Conservation (phyloP, 2,329 filamentous ascomycete species). For the Scytalidium lignicola region DNA sequence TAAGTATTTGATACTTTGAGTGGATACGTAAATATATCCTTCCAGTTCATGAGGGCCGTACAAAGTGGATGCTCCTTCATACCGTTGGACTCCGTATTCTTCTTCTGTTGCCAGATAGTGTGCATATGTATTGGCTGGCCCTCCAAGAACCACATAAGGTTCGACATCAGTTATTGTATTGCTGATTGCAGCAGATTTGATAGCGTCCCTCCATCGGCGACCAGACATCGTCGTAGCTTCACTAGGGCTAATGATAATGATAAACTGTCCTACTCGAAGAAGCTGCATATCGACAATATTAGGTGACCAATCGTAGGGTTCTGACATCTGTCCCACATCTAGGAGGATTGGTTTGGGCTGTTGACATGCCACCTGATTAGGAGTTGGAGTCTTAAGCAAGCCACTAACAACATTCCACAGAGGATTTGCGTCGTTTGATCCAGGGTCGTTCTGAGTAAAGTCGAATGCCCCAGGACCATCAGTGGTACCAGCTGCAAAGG, state of each 20-base stretch:
- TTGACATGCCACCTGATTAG: constrained; percentile 66
- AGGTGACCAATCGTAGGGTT: constrained; percentile 80
- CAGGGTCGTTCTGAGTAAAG: constrained; percentile 79
- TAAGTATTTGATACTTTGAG: constrained; percentile 64
- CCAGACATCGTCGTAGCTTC: constrained; percentile 93
- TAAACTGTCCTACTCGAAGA: constrained; percentile 75
- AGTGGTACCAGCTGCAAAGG: constrained; percentile 85
- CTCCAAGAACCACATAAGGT: constrained; percentile 75
- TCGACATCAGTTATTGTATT: constrained; percentile 31
- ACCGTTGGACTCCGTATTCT: constrained; percentile 79
- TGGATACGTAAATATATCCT: constrained; percentile 80
- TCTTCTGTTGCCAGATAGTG: constrained; percentile 72
- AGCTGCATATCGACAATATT: constrained; percentile 88
- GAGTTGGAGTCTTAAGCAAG: constrained; percentile 62
- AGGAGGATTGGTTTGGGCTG: constrained; percentile 79
- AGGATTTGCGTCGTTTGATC: constrained; percentile 54
- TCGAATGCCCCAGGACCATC: constrained; percentile 89
- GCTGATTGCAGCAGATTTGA: constrained; percentile 36
- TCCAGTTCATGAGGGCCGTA: constrained; percentile 77
- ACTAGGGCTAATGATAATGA: constrained; percentile 77
- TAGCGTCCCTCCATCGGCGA: constrained; percentile 71
- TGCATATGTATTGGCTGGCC: constrained; percentile 83
- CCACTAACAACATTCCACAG: constrained; percentile 73
- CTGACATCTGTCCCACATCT: constrained; percentile 71
- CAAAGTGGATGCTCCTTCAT: constrained; percentile 87